These are phyloP conservation scores for Brettanomyces nanus DNA, from an alignment of 805 yeast genomes.

Conservation along the genomic window DNA sequence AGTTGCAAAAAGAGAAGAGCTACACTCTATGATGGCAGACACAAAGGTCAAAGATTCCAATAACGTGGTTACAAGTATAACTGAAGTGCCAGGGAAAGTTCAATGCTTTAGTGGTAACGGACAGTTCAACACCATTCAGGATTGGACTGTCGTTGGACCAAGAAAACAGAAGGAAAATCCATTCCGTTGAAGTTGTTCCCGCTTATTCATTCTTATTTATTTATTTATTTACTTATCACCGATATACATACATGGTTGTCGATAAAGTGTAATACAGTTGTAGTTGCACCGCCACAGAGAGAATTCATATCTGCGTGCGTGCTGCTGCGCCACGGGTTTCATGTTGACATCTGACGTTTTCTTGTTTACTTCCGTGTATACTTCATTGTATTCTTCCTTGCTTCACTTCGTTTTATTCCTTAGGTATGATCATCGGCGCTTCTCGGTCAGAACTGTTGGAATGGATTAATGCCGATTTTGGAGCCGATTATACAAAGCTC, in stretches of 20 bases:
- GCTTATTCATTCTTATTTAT: slow-evolving; percentile 1
- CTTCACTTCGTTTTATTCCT: background rate
- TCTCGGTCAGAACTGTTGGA: slow-evolving; percentile 75
- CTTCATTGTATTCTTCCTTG: too few relatives aligned
- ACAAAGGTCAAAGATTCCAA: slow-evolving; percentile 10
- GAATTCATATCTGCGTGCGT: too few relatives aligned
- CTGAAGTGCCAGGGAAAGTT: slow-evolving; percentile 25
- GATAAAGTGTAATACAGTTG: too few relatives aligned
- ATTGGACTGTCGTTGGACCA: slow-evolving; percentile 22
- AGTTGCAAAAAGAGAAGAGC: slow-evolving; percentile 15
- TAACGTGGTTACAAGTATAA: slow-evolving; percentile 17
- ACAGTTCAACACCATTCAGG: slow-evolving; percentile 21
- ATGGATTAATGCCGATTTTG: slow-evolving; percentile 75
- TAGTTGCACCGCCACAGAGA: too few relatives aligned
- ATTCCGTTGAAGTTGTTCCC: slow-evolving; percentile 6
- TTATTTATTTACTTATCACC: slow-evolving; percentile 6
- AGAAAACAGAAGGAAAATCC: slow-evolving; percentile 25
- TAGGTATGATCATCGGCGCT: slow-evolving; percentile 39
- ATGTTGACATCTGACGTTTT: too few relatives aligned
- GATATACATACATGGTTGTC: too few relatives aligned
- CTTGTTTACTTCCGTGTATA: too few relatives aligned
- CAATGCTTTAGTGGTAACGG: slow-evolving; percentile 21
- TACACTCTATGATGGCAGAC: slow-evolving; percentile 14
- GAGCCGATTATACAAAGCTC: slow-evolving; percentile 60
- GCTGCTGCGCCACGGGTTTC: too few relatives aligned